Conservation (phyloP, 495 filamentous ascomycete species). For the Xylaria nigripes region DNA sequence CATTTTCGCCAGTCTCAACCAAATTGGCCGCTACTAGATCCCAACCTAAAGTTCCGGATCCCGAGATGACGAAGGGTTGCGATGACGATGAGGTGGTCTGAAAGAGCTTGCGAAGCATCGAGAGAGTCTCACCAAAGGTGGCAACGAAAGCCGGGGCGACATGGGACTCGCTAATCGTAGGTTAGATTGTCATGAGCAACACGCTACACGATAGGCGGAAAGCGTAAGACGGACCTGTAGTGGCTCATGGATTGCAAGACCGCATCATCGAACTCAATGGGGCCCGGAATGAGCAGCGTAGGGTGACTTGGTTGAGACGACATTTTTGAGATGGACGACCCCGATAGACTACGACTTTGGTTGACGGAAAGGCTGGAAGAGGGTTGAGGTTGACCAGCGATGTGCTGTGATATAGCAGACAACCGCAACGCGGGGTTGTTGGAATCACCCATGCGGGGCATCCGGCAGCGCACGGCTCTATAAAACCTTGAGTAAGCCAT, state of each 20-base stretch:
- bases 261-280: conserved; percentile 97
- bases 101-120: conserved; percentile 86
- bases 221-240: conserved; percentile 61
- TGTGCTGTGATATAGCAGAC: conserved; percentile 73
- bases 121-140: conserved; percentile 80
- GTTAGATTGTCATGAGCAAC: background rate
- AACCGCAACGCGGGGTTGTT: conserved; percentile 58
- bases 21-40: conserved; percentile 90
- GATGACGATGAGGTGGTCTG: conserved; percentile 71
- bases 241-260: conserved; percentile 93
- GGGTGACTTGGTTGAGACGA: conserved; percentile 72
- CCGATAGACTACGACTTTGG: conserved; percentile 29
- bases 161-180: conserved; percentile 71
- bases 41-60: conserved; percentile 94
- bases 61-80: conserved; percentile 88
- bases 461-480: conserved; percentile 28
- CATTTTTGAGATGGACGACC: conserved; percentile 47
- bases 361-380: conserved; percentile 43
- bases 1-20: conserved; percentile 78
- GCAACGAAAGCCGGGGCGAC: conserved; percentile 81
- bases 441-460: conserved; percentile 40
- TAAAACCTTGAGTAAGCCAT: conserved; percentile 28
- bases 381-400: conserved; percentile 49
- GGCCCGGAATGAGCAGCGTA: conserved; percentile 85
- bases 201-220: background rate